A percentile compares a stretch with the other conserved stretches of the same genome.
Conservation (phyloP, 2,329 filamentous ascomycete genomes). For the Colletotrichum chlorophyti region DNA sequence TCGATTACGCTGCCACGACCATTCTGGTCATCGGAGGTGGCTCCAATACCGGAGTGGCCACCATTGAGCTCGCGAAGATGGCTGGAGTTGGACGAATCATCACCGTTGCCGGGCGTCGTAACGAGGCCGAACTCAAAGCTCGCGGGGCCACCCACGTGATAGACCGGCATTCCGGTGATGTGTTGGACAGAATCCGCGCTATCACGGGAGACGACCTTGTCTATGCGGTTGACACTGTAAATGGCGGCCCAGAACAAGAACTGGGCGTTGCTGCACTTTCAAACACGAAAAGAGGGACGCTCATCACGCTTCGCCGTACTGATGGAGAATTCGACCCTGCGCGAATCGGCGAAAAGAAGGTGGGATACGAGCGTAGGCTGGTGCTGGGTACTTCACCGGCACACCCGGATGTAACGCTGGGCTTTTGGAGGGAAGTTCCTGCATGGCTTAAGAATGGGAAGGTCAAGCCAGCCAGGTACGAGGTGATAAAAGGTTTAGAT, state of each 20-base stretch:
- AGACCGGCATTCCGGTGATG: neutral
- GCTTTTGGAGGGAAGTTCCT: slow-evolving; percentile 4
- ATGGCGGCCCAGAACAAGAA: slow-evolving; percentile 2
- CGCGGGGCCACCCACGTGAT: neutral
- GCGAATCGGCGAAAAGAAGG: neutral
- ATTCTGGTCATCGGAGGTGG: slow-evolving; percentile 6
- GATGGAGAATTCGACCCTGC: neutral
- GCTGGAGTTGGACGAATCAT: slow-evolving; percentile 7
- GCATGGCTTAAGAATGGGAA: neutral
- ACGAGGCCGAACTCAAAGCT: neutral
- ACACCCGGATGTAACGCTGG: neutral
- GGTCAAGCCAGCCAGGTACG: neutral
- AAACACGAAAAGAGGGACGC: slow-evolving; percentile 1
- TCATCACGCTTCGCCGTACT: slow-evolving; percentile 3
- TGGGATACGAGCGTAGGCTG: neutral
- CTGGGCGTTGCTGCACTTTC: slow-evolving; percentile 1
- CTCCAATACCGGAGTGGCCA: slow-evolving; percentile 3
- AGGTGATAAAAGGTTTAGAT: slow-evolving; percentile 1
- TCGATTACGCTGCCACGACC: neutral
- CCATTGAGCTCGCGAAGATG: slow-evolving; percentile 2
- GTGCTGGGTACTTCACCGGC: neutral
- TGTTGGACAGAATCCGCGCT: neutral
- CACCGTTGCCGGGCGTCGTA: neutral
- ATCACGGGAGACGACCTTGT: neutral
- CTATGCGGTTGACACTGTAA: slow-evolving; percentile 6